Base-by-base conservation (phyloP, 306 rosid genomes). In the Prunus kanzakura region DNA sequence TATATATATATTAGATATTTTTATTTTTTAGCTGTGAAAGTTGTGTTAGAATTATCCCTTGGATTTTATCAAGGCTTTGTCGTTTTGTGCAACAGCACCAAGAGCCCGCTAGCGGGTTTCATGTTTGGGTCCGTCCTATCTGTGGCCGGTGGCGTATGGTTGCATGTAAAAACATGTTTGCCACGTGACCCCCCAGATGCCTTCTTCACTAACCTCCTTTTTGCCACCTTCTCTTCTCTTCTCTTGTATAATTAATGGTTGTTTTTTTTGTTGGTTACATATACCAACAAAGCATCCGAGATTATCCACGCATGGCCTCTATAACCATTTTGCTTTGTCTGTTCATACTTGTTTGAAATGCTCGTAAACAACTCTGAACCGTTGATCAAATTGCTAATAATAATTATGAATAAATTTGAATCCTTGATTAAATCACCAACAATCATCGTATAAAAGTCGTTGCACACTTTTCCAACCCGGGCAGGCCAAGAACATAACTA, bases 101-200 rank as follows among this genome's bases (percentile, higher is more conserved):
- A 62, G 5, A 30, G 22, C 14, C 13, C 45, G 45, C 22, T 63
- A 30, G 45, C 22, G 32, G 67, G 67, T 62, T 14, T 62, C 43
- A 5, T 27, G 20, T 63, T 63, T 30, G 67, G 11, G 67, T 29
- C 52, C 52, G 52, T 47, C 38, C n/a, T 8, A 6, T 16, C 13
- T 15, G 13, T 30, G 22, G 20, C 76, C 20, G 35, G 29, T 22
- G 32, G 56, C 22, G 72, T 23, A 27, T 23, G 66, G 77, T 46
- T 27, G 58, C 82, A 51, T 55, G 82, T 20, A 11, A 35, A n/a
- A 41, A 54, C 12, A 19, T 8, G 27, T 35, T 71, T 63, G 67
- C 50, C 77, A 71, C 50, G 67, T 78, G 60, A 78, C 72, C 58
- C 8, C 16, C 27, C 35, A 35, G 23, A 32, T 61, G 19, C 62